These are phyloP conservation scores for Solanum bukasovii DNA, from an alignment of 257 asterid species.

Conservation along the genomic window DNA sequence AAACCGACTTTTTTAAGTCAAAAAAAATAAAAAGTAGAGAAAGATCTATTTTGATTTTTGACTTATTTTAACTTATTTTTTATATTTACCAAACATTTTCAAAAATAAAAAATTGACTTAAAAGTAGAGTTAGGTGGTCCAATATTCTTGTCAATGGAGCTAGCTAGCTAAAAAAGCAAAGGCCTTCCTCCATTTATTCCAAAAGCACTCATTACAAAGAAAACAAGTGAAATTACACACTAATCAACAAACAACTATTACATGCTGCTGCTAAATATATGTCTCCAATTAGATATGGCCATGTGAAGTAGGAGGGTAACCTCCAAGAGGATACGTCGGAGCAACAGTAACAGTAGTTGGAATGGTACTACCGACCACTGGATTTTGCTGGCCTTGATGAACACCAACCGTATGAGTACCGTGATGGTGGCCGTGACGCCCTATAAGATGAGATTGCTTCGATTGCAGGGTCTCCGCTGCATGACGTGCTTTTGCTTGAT, in stretches of 20 bases:
- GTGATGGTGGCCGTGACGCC: neutral
- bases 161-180: no score
- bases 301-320: neutral
- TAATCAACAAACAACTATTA: no score
- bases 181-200: neutral
- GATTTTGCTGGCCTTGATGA: neutral
- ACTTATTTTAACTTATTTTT: no score
- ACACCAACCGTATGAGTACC: neutral
- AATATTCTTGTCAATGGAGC: no score
- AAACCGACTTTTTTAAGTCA: no score
- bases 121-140: no score
- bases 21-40: no score
- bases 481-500: constrained; percentile 48
- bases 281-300: neutral
- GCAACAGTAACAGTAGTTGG: neutral
- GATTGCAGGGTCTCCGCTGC: constrained; percentile 33
- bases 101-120: no score
- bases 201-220: neutral
- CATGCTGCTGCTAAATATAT: neutral
- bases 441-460: constrained; percentile 10
- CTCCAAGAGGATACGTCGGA: neutral
- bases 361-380: neutral
- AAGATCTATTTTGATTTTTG: no score
- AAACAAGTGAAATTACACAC: neutral
- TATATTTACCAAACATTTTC: no score